These are phyloP conservation scores for Podaxis carcinomalis DNA, from an alignment of 768 basidiomycete genomes.

Conservation along the genomic window DNA sequence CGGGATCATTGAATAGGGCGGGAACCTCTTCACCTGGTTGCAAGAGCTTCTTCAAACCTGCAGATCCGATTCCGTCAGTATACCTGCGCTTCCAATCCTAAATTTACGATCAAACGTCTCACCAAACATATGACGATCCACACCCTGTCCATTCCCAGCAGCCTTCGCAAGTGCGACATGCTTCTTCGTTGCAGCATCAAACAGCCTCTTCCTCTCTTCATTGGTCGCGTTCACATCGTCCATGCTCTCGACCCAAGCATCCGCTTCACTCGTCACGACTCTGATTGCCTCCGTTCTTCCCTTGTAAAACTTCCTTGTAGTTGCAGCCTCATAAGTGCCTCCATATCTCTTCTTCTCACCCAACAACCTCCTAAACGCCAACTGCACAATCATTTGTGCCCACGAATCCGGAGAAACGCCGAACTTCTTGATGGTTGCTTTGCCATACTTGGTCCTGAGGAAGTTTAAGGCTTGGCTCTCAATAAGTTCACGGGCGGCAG, in stretches of 20 bases:
- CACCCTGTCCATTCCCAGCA: conserved; percentile 65
- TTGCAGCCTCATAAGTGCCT: conserved; percentile 92
- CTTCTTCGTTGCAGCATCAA: conserved; percentile 56
- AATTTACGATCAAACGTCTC: conserved; percentile 14
- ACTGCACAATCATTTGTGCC: conserved; percentile 89
- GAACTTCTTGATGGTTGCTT: conserved; percentile 79
- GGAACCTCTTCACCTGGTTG: conserved; percentile 61
- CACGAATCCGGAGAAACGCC: conserved; percentile 92
- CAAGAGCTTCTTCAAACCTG: conserved; percentile 70
- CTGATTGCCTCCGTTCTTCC: conserved; percentile 95
- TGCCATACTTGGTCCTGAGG: conserved; percentile 74
- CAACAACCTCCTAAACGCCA: conserved; percentile 78
- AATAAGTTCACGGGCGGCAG: conserved; percentile 52
- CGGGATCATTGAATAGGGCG: conserved; percentile 70
- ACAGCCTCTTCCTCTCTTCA: conserved; percentile 46
- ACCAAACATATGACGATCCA: conserved; percentile 90
- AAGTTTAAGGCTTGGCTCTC: conserved; percentile 61
- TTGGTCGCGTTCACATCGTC: conserved; percentile 38
- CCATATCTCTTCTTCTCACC: conserved; percentile 52
- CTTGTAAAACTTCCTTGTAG: conserved; percentile 83
- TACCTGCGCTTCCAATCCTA: too few species aligned
- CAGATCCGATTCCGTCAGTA: not conserved
- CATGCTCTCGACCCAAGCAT: conserved; percentile 77
- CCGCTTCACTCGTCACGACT: conserved; percentile 71
- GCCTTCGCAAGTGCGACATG: conserved; percentile 65